Conservation (phyloP, 2,329 filamentous ascomycete genomes). For the Calycina marina region DNA sequence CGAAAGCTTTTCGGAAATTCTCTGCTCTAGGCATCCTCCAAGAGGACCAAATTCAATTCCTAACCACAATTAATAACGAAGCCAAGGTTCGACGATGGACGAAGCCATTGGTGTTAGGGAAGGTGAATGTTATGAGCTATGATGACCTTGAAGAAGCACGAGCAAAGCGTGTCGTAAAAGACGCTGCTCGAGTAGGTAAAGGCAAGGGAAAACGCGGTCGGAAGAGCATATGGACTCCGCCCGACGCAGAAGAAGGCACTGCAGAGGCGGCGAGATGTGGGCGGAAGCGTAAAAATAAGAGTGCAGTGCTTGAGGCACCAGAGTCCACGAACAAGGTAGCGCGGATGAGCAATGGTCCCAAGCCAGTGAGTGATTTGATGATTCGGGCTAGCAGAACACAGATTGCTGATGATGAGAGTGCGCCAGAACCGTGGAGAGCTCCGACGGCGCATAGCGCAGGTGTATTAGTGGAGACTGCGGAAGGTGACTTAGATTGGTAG, state of each 20-base stretch:
- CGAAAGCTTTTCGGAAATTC: conserved; percentile 15
- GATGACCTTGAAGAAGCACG: conserved; percentile 21
- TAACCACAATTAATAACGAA: conserved; percentile 14
- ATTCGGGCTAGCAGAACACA: conserved; percentile 8
- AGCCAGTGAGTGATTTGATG: conserved; percentile 6
- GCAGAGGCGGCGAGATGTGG: conserved; percentile 7
- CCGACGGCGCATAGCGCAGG: conserved; percentile 9
- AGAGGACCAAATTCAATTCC: conserved; percentile 17
- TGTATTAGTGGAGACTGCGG: conserved; percentile 8
- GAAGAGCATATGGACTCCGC: conserved; percentile 4
- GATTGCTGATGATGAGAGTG: conserved; percentile 11
- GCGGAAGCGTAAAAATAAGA: conserved; percentile 6
- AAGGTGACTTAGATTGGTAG: conserved; percentile 1
- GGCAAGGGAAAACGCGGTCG: conserved; percentile 8
- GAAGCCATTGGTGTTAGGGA: conserved; percentile 8
- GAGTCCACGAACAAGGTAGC: conserved; percentile 5
- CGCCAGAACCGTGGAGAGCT: conserved; percentile 12
- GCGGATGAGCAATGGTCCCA: conserved; percentile 3
- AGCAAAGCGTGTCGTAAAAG: conserved; percentile 9
- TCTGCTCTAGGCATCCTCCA: conserved; percentile 16
- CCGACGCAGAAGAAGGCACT: conserved; percentile 4
- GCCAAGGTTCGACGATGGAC: conserved; percentile 11
- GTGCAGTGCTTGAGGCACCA: conserved; percentile 4
- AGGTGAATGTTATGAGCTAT: conserved; percentile 21
- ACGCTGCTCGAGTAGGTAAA: conserved; percentile 6